phyloP scores from a whole-genome alignment of 2,329 filamentous ascomycete species.

The Fusarium sp. region DNA sequence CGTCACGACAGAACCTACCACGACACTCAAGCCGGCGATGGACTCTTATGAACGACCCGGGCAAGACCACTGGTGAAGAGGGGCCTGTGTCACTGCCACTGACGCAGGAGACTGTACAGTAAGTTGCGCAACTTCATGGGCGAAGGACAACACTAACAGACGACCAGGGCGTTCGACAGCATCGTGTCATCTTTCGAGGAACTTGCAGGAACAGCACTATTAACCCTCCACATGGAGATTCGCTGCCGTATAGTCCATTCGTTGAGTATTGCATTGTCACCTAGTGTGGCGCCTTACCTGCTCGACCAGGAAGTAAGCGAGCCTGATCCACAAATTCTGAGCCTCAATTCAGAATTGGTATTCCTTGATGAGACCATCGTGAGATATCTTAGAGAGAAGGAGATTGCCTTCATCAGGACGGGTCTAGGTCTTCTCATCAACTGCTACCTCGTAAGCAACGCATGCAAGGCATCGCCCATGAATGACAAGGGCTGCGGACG shows the following conservation, averaged over 20 bases:
- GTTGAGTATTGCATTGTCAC: slow-evolving; percentile 73
- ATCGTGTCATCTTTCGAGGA: slow-evolving; percentile 87
- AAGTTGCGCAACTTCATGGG: slow-evolving; percentile 55
- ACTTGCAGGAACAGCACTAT: slow-evolving; percentile 81
- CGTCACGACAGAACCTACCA: slow-evolving; percentile 66
- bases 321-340: slow-evolving; percentile 83
- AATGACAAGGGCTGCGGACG: slow-evolving; percentile 86
- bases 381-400: slow-evolving; percentile 76
- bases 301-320: slow-evolving; percentile 80
- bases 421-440: slow-evolving; percentile 85
- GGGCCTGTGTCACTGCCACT: slow-evolving; percentile 86
- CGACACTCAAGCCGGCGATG: slow-evolving; percentile 78
- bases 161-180: slow-evolving; percentile 80
- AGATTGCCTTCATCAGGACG: slow-evolving; percentile 80
- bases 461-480: slow-evolving; percentile 80
- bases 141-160: slow-evolving; percentile 43
- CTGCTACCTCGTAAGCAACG: slow-evolving; percentile 79
- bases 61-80: slow-evolving; percentile 69
- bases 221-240: slow-evolving; percentile 90
- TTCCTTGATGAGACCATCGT: slow-evolving; percentile 86
- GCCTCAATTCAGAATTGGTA: slow-evolving; percentile 86
- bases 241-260: slow-evolving; percentile 88
- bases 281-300: slow-evolving; percentile 70
- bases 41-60: slow-evolving; percentile 80
- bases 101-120: slow-evolving; percentile 85